phyloP scores from a whole-genome alignment of 345 rosid species.

The sweet orange (Citrus sinensis) region DNA sequence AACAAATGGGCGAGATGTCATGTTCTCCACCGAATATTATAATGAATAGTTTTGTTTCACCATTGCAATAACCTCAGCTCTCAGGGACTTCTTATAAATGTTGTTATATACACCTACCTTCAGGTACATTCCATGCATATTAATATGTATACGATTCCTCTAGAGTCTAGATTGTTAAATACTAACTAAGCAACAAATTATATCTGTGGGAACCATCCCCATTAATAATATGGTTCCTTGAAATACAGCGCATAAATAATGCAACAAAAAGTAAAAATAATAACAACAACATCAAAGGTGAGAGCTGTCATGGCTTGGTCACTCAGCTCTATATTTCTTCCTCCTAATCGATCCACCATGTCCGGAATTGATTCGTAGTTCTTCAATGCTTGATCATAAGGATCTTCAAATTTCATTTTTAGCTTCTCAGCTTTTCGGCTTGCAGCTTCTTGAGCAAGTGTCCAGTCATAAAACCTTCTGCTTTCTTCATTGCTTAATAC shows the following conservation, averaged over 20 bases:
- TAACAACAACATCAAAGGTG: conserved; percentile 53
- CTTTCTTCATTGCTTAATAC: conserved; percentile 63
- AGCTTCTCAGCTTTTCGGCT: conserved; percentile 79
- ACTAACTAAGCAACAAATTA: too few species aligned
- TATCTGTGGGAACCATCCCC: neutral
- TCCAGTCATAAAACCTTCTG: conserved; percentile 83
- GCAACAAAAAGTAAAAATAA: conserved; percentile 57
- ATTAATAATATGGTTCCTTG: conserved; percentile 53
- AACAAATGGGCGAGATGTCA: too few species aligned
- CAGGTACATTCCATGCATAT: too few species aligned
- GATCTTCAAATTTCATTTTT: conserved; percentile 72
- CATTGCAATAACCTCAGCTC: too few species aligned
- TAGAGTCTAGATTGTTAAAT: too few species aligned
- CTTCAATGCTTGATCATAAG: conserved; percentile 49
- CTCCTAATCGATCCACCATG: conserved; percentile 83
- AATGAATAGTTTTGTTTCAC: too few species aligned
- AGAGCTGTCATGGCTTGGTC: conserved; percentile 87
- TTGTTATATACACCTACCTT: too few species aligned
- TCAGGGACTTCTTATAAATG: too few species aligned
- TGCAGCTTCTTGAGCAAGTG: conserved; percentile 81
- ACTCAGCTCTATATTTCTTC: conserved; percentile 69
- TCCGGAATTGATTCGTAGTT: conserved; percentile 58
- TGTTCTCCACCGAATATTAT: too few species aligned
- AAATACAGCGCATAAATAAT: conserved; percentile 57
- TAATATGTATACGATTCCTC: too few species aligned